Percentiles rank a stretch among this genome's conserved stretches.
Evolutionary conservation across 305 asterid genomes (phyloP).

Genomic region (Coffea humblotiana): DNA sequence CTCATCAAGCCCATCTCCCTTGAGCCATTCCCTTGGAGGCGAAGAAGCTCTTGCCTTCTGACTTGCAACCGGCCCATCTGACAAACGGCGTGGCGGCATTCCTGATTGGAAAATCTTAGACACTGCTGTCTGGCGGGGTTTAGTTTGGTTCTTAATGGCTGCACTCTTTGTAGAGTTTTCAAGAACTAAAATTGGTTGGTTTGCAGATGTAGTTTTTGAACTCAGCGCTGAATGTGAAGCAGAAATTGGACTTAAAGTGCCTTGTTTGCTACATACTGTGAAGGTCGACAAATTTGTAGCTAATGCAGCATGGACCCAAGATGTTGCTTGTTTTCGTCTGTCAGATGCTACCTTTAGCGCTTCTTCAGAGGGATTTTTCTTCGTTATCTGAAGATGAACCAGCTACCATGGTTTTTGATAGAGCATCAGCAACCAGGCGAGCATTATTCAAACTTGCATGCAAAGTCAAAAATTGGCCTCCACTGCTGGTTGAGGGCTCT

Average conservation of each 20-base stretch:
- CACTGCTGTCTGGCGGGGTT: conserved; percentile 47
- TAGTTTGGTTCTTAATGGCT: conserved; percentile 39
- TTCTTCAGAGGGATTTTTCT: conserved; percentile 69
- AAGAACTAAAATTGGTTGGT: conserved; percentile 63
- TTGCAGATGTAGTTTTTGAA: conserved; percentile 36
- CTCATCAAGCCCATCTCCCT: conserved; percentile 80
- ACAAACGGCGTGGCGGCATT: conserved; percentile 39
- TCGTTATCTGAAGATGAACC: conserved; percentile 54
- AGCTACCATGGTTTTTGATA: conserved; percentile 44
- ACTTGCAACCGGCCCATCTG: conserved; percentile 42
- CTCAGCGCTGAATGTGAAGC: conserved; percentile 38
- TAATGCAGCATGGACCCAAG: conserved; percentile 90
- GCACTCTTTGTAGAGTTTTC: conserved; percentile 58
- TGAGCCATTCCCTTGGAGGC: conserved; percentile 77
- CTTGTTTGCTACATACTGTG: conserved; percentile 58
- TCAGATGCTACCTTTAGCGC: conserved; percentile 51
- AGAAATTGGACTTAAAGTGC: conserved; percentile 28
- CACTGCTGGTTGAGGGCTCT: conserved; percentile 87
- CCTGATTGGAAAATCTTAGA: conserved; percentile 49
- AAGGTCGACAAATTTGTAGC: conserved; percentile 75
- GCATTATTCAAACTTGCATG: conserved; percentile 70
- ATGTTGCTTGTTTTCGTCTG: conserved; percentile 70
- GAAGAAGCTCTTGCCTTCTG: conserved; percentile 43
- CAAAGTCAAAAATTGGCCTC: conserved; percentile 78
- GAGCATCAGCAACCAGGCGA: conserved; percentile 67